phyloP scores from a whole-genome alignment of 257 asterid genomes.

The Plectranthus barbatus region DNA sequence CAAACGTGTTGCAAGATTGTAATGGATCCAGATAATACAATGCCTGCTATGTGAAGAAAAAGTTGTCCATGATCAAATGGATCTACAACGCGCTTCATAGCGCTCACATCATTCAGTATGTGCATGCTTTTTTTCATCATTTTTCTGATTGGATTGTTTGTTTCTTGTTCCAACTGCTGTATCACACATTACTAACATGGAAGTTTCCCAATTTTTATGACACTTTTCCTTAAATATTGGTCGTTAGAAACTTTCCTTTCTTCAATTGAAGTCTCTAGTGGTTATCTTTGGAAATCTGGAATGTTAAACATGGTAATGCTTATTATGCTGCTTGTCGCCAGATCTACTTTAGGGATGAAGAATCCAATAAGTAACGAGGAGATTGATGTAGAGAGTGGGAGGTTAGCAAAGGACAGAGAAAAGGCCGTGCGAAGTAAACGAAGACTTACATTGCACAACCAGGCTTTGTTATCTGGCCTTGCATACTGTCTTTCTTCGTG shows the following conservation, averaged over 20 bases:
- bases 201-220: neutral
- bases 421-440: conserved; percentile 33
- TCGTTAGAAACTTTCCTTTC: neutral
- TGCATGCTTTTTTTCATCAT: conserved; percentile 1
- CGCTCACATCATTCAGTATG: neutral
- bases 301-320: neutral
- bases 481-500: conserved; percentile 86
- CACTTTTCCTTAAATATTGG: neutral
- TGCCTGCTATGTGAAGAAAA: neutral
- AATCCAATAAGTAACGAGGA: conserved; percentile 32
- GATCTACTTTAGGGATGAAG: conserved; percentile 45
- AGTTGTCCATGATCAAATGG: neutral
- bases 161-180: conserved; percentile 5
- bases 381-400: conserved; percentile 62
- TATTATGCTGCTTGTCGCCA: conserved; percentile 20
- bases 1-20: neutral
- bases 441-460: conserved; percentile 36
- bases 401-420: conserved; percentile 40
- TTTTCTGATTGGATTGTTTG: neutral
- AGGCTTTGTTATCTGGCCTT: conserved; percentile 73
- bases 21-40: neutral
- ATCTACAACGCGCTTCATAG: neutral
- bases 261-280: neutral
- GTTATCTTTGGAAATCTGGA: neutral
- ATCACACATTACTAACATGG: neutral